These are phyloP conservation scores for Auriscalpium vulgare DNA, from an alignment of 768 basidiomycete species.

Conservation along the genomic window DNA sequence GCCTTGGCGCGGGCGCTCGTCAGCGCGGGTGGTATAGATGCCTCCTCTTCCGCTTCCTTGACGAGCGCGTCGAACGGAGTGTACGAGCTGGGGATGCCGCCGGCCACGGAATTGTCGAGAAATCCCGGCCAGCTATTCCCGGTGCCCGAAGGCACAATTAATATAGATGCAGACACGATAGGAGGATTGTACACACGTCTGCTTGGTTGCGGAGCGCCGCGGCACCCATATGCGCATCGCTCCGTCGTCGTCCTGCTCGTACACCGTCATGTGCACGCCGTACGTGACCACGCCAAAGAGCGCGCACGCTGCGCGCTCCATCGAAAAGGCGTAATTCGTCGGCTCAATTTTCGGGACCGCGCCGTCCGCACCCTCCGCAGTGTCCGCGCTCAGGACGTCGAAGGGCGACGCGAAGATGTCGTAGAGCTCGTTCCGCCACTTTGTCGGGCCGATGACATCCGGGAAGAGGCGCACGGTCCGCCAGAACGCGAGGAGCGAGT, in stretches of 20 bases:
- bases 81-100: constrained; percentile 83
- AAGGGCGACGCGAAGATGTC: constrained; percentile 68
- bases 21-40: constrained; percentile 63
- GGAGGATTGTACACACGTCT: constrained; percentile 50
- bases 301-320: constrained; percentile 85
- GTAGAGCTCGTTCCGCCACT: constrained; percentile 87
- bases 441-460: constrained; percentile 59
- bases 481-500: constrained; percentile 68
- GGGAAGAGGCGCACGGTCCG: constrained; percentile 46
- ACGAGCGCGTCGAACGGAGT: constrained; percentile 64
- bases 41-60: constrained; percentile 93
- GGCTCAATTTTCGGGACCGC: constrained; percentile 24
- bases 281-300: constrained; percentile 88
- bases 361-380: constrained; percentile 12
- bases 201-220: constrained; percentile 76
- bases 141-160: neutral
- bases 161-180: neutral
- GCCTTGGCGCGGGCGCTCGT: constrained; percentile 50
- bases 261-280: constrained; percentile 86
- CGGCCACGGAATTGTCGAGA: constrained; percentile 88
- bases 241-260: constrained; percentile 36
- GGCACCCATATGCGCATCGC: constrained; percentile 77
- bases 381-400: constrained; percentile 39
- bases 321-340: constrained; percentile 70
- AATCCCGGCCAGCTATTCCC: constrained; percentile 65